A percentile compares a stretch with the other conserved stretches of the same genome.
phyloP scores from a whole-genome alignment of 768 basidiomycete species.

The Termitomyces sp. region DNA sequence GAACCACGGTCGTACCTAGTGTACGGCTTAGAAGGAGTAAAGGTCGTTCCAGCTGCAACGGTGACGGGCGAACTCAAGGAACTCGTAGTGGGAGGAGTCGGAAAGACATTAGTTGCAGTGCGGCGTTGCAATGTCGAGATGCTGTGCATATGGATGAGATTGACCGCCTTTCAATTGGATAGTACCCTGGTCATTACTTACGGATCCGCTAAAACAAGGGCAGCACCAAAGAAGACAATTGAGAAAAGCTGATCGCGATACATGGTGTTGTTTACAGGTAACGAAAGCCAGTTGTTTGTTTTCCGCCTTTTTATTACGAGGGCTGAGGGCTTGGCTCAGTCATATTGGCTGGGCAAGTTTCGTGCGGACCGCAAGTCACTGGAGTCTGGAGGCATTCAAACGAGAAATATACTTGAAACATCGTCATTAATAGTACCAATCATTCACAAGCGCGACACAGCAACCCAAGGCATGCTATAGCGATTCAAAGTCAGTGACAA shows the following conservation, averaged over 20 bases:
- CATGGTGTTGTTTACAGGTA: not conserved
- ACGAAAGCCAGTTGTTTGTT: not conserved
- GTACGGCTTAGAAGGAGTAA: constrained; percentile 28
- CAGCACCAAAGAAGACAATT: not conserved
- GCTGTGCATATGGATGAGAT: not conserved
- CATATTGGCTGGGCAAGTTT: not conserved
- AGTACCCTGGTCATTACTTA: not conserved
- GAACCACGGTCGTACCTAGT: constrained; percentile 33
- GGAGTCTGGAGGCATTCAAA: not conserved
- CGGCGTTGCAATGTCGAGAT: constrained; percentile 20
- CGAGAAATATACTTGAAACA: not conserved
- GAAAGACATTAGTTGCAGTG: constrained; percentile 28
- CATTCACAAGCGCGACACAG: not conserved
- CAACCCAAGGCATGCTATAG: not conserved
- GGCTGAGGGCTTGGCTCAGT: not conserved
- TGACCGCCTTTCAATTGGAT: not conserved
- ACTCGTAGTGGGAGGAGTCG: constrained; percentile 27
- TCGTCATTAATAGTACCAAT: not conserved
- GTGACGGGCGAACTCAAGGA: constrained; percentile 28
- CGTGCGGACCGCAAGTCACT: not conserved
- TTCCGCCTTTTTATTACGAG: not conserved
- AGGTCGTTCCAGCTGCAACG: constrained; percentile 26
- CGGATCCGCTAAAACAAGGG: constrained; percentile 5
- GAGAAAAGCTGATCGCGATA: not conserved
- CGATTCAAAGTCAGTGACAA: not conserved